Conservation (phyloP, 306 rosid species). For the Spatholobus suberectus region DNA sequence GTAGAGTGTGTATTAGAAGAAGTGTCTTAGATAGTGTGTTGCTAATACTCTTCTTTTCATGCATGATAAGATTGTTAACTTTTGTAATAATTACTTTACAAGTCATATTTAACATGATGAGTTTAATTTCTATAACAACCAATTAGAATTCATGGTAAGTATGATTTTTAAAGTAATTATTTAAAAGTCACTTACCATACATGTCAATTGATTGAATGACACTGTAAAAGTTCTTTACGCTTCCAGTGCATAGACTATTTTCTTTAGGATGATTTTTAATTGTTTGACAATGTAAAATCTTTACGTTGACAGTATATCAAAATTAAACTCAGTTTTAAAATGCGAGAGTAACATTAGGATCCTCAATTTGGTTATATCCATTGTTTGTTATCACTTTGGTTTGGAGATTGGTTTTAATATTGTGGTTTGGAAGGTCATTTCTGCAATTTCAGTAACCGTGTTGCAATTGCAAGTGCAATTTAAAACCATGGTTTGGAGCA, state of each 20-base stretch:
- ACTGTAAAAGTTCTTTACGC: no score
- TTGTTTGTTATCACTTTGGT: background rate
- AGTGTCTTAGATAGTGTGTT: no score
- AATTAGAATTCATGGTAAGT: no score
- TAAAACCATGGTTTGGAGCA: slow-evolving; percentile 6
- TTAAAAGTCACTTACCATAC: no score
- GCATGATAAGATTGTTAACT: no score
- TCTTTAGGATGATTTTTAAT: background rate
- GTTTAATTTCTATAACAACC: no score
- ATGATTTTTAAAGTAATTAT: no score
- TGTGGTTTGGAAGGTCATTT: background rate
- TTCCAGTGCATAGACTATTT: no score
- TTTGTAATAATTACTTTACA: background rate
- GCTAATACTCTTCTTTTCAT: no score
- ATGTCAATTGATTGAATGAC: no score
- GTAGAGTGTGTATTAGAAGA: no score
- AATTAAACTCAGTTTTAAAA: background rate
- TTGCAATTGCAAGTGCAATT: background rate
- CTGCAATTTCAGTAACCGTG: background rate
- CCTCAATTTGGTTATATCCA: background rate
- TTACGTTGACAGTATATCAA: background rate
- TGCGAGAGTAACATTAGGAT: background rate
- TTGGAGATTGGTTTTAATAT: background rate
- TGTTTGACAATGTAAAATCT: background rate
- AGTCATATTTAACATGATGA: no score